These are phyloP conservation scores for Serendipita sp. DNA, from an alignment of 1,284 basidiomycete genomes.

Conservation along the genomic window DNA sequence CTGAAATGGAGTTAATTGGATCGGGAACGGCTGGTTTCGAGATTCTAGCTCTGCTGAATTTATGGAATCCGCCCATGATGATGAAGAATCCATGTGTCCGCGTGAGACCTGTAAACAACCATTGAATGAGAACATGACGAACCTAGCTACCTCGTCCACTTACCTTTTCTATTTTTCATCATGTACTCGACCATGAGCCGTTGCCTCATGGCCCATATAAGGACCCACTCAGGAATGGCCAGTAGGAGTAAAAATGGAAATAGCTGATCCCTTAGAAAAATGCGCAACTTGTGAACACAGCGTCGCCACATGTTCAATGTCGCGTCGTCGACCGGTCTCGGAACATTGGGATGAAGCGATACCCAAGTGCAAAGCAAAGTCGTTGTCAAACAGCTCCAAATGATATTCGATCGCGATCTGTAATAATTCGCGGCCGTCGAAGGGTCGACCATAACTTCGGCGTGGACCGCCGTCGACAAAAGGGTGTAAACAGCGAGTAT, in stretches of 20 bases:
- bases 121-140: too few species aligned
- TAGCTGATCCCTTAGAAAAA: background rate
- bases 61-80: too few species aligned
- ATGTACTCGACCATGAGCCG: background rate
- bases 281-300: background rate
- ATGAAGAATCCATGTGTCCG: too few species aligned
- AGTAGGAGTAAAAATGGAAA: background rate
- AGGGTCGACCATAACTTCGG: too few species aligned
- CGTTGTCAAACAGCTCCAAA: constrained; percentile 23
- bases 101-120: too few species aligned
- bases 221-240: background rate
- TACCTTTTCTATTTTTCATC: too few species aligned
- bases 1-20: too few species aligned
- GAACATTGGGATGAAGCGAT: constrained; percentile 25
- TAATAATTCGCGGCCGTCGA: background rate
- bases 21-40: too few species aligned
- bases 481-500: too few species aligned
- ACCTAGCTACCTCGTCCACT: too few species aligned
- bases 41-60: too few species aligned
- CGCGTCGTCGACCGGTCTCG: constrained; percentile 11
- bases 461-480: too few species aligned
- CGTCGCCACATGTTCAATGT: background rate
- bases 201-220: background rate
- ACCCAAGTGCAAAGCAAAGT: constrained; percentile 25
- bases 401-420: constrained; percentile 15